Evolutionary conservation across 2,329 filamentous ascomycete genomes (phyloP).

Genomic region (Elsinoe ampelina): DNA sequence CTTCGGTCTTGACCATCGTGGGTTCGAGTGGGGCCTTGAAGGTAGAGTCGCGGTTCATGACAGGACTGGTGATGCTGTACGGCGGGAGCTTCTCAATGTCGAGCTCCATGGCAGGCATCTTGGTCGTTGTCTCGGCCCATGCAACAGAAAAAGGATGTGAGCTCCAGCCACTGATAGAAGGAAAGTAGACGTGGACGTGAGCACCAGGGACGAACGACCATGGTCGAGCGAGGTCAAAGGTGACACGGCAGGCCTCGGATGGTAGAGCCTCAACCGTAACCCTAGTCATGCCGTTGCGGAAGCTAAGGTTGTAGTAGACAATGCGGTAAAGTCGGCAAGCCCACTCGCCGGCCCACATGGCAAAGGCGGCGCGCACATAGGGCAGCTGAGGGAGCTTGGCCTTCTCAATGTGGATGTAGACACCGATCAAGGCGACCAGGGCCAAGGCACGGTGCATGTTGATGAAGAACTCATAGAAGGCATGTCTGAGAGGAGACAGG

Average conservation of each 20-base stretch:
- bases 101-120: conserved; percentile 22
- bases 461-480: conserved; percentile 95
- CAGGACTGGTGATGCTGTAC: neutral
- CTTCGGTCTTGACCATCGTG: conserved; percentile 13
- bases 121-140: conserved; percentile 32
- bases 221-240: conserved; percentile 48
- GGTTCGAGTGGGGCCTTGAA: conserved; percentile 1
- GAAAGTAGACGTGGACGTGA: conserved; percentile 54
- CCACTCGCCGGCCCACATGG: conserved; percentile 67
- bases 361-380: conserved; percentile 64
- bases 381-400: conserved; percentile 58
- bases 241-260: conserved; percentile 51
- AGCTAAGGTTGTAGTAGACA: conserved; percentile 45
- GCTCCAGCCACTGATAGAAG: conserved; percentile 34
- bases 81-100: conserved; percentile 27
- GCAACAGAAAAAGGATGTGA: conserved; percentile 44
- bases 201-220: conserved; percentile 47
- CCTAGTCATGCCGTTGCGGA: conserved; percentile 39
- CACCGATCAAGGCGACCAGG: conserved; percentile 55
- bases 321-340: conserved; percentile 40
- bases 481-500: conserved; percentile 73
- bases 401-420: conserved; percentile 69
- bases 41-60: conserved; percentile 12
- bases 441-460: conserved; percentile 74
- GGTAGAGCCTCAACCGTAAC: conserved; percentile 51